A percentile compares a stretch with the other conserved stretches of the same genome.
phyloP scores from a whole-genome alignment of 306 rosid genomes.

The Senna siamea region DNA sequence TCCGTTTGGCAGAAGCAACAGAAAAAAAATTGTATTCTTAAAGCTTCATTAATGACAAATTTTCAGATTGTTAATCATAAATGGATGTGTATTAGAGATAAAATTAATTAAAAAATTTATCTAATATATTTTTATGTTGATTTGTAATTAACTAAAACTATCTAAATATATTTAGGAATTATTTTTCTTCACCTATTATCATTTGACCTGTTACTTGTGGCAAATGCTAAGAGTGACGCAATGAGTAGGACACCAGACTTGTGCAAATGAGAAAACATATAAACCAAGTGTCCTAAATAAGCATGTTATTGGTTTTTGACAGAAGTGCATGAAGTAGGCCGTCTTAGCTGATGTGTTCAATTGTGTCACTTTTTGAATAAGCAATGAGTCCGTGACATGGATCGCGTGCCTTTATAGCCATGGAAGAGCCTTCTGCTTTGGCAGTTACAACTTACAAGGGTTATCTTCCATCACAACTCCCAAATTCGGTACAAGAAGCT shows the following conservation, averaged over 20 bases:
- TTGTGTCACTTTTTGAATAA: not conserved
- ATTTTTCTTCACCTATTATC: not conserved
- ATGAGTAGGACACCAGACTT: slow-evolving; percentile 21
- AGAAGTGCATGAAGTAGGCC: slow-evolving; percentile 11
- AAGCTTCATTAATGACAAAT: not conserved
- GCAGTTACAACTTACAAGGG: no score
- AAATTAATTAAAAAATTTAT: not conserved
- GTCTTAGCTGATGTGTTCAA: not conserved
- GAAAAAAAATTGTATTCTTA: not conserved
- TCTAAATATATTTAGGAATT: no score
- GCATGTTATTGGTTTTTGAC: slow-evolving; percentile 9
- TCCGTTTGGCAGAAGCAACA: slow-evolving; percentile 19
- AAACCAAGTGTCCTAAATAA: not conserved
- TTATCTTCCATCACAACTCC: no score
- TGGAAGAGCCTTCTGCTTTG: not conserved
- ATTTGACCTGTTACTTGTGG: no score
- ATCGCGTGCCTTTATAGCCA: slow-evolving; percentile 18
- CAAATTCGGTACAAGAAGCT: no score
- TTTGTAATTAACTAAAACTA: no score
- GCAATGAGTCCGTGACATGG: no score
- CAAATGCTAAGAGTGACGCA: slow-evolving; percentile 40
- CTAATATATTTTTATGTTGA: not conserved
- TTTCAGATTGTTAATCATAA: no score
- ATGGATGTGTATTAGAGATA: not conserved
- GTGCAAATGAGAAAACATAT: not conserved